Conservation (phyloP, 148 eudicot genomes). For the Chenopodium suecicum region DNA sequence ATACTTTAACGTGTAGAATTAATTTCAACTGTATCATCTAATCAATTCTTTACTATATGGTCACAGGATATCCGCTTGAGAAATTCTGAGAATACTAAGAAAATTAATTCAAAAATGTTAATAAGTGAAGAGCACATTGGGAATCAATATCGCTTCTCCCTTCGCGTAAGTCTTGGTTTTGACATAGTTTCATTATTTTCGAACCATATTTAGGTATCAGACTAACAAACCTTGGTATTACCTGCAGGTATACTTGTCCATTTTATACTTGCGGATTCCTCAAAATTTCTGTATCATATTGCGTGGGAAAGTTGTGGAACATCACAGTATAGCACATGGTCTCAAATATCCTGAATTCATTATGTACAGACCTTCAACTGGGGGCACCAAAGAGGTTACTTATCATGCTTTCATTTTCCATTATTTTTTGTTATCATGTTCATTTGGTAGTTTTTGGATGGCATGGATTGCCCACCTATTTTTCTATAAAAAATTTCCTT, state of each 20-base stretch:
- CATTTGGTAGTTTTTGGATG: constrained; percentile 8
- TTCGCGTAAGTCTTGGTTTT: constrained; percentile 65
- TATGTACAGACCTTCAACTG: constrained; percentile 78
- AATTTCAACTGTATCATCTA: not conserved
- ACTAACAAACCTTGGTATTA: constrained; percentile 5
- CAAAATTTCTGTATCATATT: constrained; percentile 56
- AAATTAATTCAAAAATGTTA: constrained; percentile 22
- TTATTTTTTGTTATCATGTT: not conserved
- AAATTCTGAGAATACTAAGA: constrained; percentile 25
- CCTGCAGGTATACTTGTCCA: constrained; percentile 77
- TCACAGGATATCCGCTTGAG: constrained; percentile 69
- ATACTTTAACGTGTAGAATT: not conserved
- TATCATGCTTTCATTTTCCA: constrained; percentile 4
- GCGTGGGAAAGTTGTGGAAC: constrained; percentile 70
- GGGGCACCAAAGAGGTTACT: constrained; percentile 63
- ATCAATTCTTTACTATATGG: constrained; percentile 17
- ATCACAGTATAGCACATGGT: constrained; percentile 67
- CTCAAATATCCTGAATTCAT: constrained; percentile 82
- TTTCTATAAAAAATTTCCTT: too few relatives aligned
- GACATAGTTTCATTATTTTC: not conserved
- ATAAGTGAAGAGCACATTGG: constrained; percentile 69
- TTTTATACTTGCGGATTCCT: constrained; percentile 77
- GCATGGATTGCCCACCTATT: not conserved
- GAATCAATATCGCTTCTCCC: constrained; percentile 64
- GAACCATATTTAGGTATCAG: not conserved